Conservation (phyloP, 768 basidiomycete genomes). For the Daedalea quercina region DNA sequence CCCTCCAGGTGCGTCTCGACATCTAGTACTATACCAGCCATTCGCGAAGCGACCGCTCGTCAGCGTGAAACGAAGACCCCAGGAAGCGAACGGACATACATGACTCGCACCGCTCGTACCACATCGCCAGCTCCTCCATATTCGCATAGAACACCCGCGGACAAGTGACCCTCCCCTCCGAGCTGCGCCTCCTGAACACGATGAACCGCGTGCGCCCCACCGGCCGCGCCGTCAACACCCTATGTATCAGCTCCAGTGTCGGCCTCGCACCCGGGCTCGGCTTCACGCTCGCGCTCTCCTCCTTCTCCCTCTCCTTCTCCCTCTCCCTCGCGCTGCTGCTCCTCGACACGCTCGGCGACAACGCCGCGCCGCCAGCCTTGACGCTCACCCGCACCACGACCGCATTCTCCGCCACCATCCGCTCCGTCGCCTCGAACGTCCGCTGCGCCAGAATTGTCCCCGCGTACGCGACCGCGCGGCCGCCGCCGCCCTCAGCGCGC, state of each 20-base stretch:
- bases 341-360: not conserved
- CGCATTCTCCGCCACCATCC: constrained; percentile 7
- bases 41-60: not conserved
- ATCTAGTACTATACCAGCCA: constrained; percentile 6
- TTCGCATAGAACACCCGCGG: constrained; percentile 5
- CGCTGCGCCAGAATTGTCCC: constrained; percentile 4
- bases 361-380: not conserved
- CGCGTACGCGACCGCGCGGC: not conserved
- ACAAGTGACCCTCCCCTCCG: constrained; percentile 3
- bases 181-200: constrained; percentile 3
- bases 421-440: not conserved
- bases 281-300: not conserved
- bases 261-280: constrained; percentile 2
- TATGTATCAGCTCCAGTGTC: constrained; percentile 7
- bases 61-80: not conserved
- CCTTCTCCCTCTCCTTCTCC: not conserved
- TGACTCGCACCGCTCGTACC: constrained; percentile 1
- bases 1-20: not conserved
- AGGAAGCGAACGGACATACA: not conserved
- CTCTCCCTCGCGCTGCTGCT: not conserved
- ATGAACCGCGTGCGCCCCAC: constrained; percentile 2
- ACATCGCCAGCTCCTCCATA: constrained; percentile 3
- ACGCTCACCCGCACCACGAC: constrained; percentile 3
- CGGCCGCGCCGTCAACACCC: not conserved
- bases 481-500: constrained; percentile 3